Percentiles rank a stretch among this genome's conserved stretches.
phyloP scores from a whole-genome alignment of 2,329 filamentous ascomycete genomes.

The Nannizziopsis barbatae region DNA sequence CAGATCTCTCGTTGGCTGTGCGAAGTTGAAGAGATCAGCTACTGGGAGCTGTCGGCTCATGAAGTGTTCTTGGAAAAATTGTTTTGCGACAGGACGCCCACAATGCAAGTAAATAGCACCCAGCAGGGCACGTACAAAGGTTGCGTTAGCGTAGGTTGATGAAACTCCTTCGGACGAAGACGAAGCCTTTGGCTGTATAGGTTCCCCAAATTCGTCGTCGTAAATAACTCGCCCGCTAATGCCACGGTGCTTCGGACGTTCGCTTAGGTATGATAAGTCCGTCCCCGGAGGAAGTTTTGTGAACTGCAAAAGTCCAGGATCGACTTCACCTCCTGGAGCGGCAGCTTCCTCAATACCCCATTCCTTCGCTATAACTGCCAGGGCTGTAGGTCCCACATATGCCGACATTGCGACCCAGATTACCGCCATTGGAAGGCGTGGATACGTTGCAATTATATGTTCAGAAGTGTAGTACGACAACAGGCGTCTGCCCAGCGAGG shows the following conservation, averaged over 20 bases:
- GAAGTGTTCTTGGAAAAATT: slow-evolving; percentile 75
- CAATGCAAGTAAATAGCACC: slow-evolving; percentile 79
- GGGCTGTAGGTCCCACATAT: slow-evolving; percentile 64
- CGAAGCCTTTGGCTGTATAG: slow-evolving; percentile 25
- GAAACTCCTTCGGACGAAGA: slow-evolving; percentile 31
- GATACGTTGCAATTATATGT: slow-evolving; percentile 77
- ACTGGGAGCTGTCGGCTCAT: slow-evolving; percentile 69
- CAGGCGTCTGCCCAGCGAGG: slow-evolving; percentile 69
- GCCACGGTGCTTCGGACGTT: slow-evolving; percentile 45
- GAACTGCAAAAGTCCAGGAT: slow-evolving; percentile 83
- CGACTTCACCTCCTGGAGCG: slow-evolving; percentile 78
- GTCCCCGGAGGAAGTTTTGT: slow-evolving; percentile 38
- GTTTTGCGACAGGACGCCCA: slow-evolving; percentile 64
- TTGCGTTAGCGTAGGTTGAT: slow-evolving; percentile 52
- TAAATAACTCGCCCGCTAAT: slow-evolving; percentile 67
- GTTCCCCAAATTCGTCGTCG: slow-evolving; percentile 75
- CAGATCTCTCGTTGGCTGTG: slow-evolving; percentile 71
- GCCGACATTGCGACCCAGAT: slow-evolving; percentile 76
- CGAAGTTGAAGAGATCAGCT: slow-evolving; percentile 69
- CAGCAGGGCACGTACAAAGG: slow-evolving; percentile 71
- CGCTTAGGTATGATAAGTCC: slow-evolving; percentile 25
- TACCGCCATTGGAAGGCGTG: slow-evolving; percentile 79
- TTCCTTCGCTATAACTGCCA: slow-evolving; percentile 62
- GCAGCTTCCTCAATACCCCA: slow-evolving; percentile 91
- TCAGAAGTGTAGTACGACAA: slow-evolving; percentile 84